Evolutionary conservation across 352 stramenopile genomes (phyloP).

Genomic region (Aphanomyces cochlioides): DNA sequence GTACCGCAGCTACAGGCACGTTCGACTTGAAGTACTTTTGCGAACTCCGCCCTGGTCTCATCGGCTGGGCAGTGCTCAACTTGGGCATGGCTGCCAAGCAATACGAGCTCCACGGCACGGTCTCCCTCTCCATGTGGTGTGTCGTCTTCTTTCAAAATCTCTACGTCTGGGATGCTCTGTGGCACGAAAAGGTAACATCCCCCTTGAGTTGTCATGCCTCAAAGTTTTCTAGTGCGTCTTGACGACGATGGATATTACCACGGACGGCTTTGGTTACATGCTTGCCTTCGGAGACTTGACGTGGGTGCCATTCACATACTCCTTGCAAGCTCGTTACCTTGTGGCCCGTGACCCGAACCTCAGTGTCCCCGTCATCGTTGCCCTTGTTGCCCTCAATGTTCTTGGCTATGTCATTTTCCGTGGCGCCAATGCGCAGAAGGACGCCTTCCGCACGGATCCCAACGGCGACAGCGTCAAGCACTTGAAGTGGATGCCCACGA

Average conservation of each 20-base stretch:
- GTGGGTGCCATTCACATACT: slow-evolving; percentile 92
- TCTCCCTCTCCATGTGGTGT: slow-evolving; percentile 66
- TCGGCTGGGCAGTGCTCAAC: slow-evolving; percentile 80
- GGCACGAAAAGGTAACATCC: slow-evolving; percentile 56
- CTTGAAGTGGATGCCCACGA: slow-evolving; percentile 72
- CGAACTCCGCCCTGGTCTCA: slow-evolving; percentile 79
- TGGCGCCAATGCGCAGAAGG: slow-evolving; percentile 83
- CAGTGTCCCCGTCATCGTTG: slow-evolving; percentile 33
- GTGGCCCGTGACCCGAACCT: slow-evolving; percentile 63
- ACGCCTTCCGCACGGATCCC: slow-evolving; percentile 80
- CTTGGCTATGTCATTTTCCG: slow-evolving; percentile 83
- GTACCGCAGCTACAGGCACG: slow-evolving; percentile 31
- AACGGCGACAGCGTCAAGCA: slow-evolving; percentile 46
- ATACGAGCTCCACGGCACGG: slow-evolving; percentile 25
- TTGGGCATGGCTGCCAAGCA: slow-evolving; percentile 49
- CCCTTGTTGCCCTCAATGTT: slow-evolving; percentile 57
- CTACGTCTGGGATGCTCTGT: slow-evolving; percentile 90
- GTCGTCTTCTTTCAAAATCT: slow-evolving; percentile 80
- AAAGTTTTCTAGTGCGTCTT: slow-evolving; percentile 50
- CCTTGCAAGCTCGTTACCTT: slow-evolving; percentile 55
- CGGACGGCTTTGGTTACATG: slow-evolving; percentile 92
- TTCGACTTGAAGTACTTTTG: slow-evolving; percentile 91
- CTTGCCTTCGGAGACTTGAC: slow-evolving; percentile 88
- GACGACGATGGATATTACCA: slow-evolving; percentile 94
- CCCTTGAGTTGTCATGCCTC: background rate